Base-by-base conservation (phyloP, 23 red algal genomes). In the Gracilariopsis chorda region DNA sequence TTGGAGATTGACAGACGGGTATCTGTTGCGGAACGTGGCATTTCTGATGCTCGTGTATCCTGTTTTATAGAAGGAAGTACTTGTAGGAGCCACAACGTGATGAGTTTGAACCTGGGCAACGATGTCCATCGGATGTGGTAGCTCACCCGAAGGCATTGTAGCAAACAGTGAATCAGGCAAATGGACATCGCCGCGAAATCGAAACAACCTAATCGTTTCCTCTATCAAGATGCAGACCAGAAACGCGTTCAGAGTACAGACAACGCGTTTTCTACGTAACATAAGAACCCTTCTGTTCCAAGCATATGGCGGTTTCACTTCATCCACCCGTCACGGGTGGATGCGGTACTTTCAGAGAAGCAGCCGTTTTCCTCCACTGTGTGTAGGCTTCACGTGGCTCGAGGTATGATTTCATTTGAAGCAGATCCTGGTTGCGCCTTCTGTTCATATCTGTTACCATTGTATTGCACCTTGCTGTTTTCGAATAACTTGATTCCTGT, bases 1-100 rank as follows among this genome's bases (percentile, higher is more conserved):
- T 60, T 19, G 29, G 28, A 84, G 6, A n/a, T 40, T 52, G 0
- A 30, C 72, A 16, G 82, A 86, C 27, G 91, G 84, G 75, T 88
- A 88, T 30, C 55, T 87, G 67, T 77, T 60, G 29, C 91, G 62
- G 69, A 94, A 94, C n/a, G 91, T 94, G 3, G 57, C 91, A 20
- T 24, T 16, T 46, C 69, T 77, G 7, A 80, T 51, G 17, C 49
- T 24, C 1, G 46, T 72, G 47, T 94, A 94, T 2, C 91, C 91
- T 20, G 91, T 47, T 43, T 16, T 27, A 41, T 67, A 17, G 29
- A 78, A 34, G 23, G 8, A 48, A 51, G 10, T 6, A 12, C 35
- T 77, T 24, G 0, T 63, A 2, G 41, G 10, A 2, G 24, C 60
- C 35, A 16, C 14, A 16, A 80, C 21, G 20, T 69, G 69, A 67